Evolutionary conservation across 2,329 filamentous ascomycete species (phyloP), one percentile per base, ranked within the genome.

Genomic region (Harringtonia aguacate): DNA sequence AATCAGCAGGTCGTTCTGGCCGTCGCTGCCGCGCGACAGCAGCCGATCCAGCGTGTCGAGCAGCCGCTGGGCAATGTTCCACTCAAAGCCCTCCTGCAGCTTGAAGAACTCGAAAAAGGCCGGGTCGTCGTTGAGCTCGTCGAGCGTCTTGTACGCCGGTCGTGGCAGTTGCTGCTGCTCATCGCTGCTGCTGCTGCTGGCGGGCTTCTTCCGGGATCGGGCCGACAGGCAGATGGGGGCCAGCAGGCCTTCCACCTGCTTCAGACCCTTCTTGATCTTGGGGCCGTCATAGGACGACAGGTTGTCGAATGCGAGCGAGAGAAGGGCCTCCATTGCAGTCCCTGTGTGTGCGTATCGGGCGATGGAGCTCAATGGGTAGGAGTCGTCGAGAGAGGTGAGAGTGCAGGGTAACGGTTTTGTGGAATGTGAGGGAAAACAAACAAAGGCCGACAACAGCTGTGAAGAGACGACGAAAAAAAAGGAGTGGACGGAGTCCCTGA

Each of bases 91-190:
- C 58, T 97, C 89, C 62, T 98, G 92, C 52, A 97, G 63, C 61
- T 94, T 87, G 70, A 95, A 95, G 69, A 97, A 97, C 63, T 95
- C 88, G 52, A 86, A 73, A 60, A 95, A 97, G 18, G 89, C 90
- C 18, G 85, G 86, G 62, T 97, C 92, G 50, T 81, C 77, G 41
- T 77, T 74, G 50, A 95, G 67, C 46, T 87, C 81, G 20, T 68
- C 67, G 40, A 95, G 72, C 14, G 72, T 70, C 64, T 86, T 88
- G 42, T 67, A 66, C 6, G 46, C 6, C 2, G 45, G 21, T 39
- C 36, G 36, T 10, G 67, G 64, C 4, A 61, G 53, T 21, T 60
- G 55, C 39, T 66, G 63, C 43, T 61, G 49, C 46, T 41, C 45
- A 51, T 55, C 52, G 44, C 57, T 61, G 18, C 41, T 37, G 13